Evolutionary conservation across 2,329 filamentous ascomycete species (phyloP).

Genomic region (Botryotinia globosa): DNA sequence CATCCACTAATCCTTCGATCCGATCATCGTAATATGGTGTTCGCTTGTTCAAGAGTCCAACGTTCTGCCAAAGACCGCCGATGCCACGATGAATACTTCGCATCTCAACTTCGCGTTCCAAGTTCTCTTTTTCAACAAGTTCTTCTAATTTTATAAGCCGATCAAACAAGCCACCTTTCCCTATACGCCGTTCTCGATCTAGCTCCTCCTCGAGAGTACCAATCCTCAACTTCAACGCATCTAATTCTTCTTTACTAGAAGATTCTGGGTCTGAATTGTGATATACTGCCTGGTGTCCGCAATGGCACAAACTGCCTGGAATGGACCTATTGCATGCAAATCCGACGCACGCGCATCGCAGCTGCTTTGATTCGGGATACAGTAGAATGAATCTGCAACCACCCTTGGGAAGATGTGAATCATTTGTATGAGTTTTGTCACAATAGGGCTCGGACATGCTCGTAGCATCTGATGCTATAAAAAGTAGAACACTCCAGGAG

Average conservation of each 20-base stretch:
- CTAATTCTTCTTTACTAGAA: slow-evolving; percentile 48
- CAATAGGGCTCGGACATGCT: slow-evolving; percentile 36
- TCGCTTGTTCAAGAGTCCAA: slow-evolving; percentile 49
- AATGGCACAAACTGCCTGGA: slow-evolving; percentile 55
- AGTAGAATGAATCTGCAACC: slow-evolving; percentile 59
- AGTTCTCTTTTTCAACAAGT: slow-evolving; percentile 50
- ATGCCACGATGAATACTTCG: slow-evolving; percentile 55
- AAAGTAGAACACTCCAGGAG: slow-evolving; percentile 30
- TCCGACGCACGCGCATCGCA: slow-evolving; percentile 57
- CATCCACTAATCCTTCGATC: slow-evolving; percentile 49
- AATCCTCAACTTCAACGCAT: slow-evolving; percentile 48
- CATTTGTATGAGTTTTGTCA: slow-evolving; percentile 36
- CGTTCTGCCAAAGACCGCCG: slow-evolving; percentile 50
- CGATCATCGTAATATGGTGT: slow-evolving; percentile 53
- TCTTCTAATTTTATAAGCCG: slow-evolving; percentile 49
- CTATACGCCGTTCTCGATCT: slow-evolving; percentile 38
- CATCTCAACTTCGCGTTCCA: slow-evolving; percentile 52
- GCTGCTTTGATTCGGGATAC: slow-evolving; percentile 54
- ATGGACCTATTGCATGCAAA: slow-evolving; percentile 54
- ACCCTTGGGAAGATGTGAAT: slow-evolving; percentile 53
- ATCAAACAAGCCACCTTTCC: slow-evolving; percentile 31
- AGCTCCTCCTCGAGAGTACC: slow-evolving; percentile 47
- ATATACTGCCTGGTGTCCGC: slow-evolving; percentile 59
- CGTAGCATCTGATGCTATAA: slow-evolving; percentile 30
- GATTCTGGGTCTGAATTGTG: slow-evolving; percentile 50